Conservation (phyloP, 805 yeast genomes). For the Yarrowia keelungensis region DNA sequence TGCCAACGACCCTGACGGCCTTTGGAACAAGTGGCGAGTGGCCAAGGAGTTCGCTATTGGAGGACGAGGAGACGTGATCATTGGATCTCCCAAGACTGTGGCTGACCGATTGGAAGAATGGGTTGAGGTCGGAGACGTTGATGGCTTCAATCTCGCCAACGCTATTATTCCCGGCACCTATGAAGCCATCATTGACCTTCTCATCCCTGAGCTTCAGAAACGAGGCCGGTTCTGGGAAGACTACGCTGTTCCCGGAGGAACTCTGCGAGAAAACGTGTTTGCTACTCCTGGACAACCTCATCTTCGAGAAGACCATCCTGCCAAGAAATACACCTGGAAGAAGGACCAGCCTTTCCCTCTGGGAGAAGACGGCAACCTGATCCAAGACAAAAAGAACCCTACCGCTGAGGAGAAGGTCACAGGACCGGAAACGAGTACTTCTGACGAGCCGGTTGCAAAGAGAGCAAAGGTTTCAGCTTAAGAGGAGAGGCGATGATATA, state of each 20-base stretch:
- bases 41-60: conserved; percentile 52
- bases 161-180: conserved; percentile 52
- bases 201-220: conserved; percentile 52
- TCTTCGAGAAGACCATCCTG: conserved; percentile 43
- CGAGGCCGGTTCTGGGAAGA: conserved; percentile 52
- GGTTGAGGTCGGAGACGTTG: conserved; percentile 53
- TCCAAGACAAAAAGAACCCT: background rate
- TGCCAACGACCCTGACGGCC: conserved; percentile 45
- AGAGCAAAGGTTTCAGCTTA: conserved; percentile 19
- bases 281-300: conserved; percentile 40
- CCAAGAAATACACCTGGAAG: conserved; percentile 36
- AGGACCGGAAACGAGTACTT: background rate
- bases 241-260: conserved; percentile 50
- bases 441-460: conserved; percentile 19
- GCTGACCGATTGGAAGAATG: conserved; percentile 54
- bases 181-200: conserved; percentile 52
- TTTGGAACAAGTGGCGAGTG: conserved; percentile 46
- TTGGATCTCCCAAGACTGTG: conserved; percentile 53
- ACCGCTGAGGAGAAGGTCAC: background rate
- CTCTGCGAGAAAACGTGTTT: conserved; percentile 52
- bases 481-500: background rate
- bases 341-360: conserved; percentile 12
- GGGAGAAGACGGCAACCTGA: conserved; percentile 6
- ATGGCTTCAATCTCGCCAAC: conserved; percentile 55
- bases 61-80: conserved; percentile 46